Conservation (phyloP, 2,329 filamentous ascomycete genomes). For the Monilinia vaccinii-corymbosi region DNA sequence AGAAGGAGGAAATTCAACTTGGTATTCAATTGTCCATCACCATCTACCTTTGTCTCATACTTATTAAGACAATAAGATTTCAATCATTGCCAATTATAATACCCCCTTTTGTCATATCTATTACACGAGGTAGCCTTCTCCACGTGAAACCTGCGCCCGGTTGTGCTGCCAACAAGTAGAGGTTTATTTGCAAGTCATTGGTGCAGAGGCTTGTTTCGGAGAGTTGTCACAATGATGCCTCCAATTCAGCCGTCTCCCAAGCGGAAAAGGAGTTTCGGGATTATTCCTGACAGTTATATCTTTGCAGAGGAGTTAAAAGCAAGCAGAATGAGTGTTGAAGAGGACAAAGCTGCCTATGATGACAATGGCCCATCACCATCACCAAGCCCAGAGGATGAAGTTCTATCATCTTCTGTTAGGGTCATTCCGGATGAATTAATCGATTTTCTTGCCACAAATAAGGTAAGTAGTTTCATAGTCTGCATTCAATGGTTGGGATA, state of each 20-base stretch:
- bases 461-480: not conserved
- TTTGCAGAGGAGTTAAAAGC: not conserved
- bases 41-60: not conserved
- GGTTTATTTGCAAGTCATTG: not conserved
- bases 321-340: not conserved
- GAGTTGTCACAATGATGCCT: not conserved
- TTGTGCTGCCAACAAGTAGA: not conserved
- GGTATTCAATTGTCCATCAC: not conserved
- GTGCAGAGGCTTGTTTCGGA: not conserved
- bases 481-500: not conserved
- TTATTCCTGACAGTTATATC: not conserved
- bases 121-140: not conserved
- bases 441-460: not conserved
- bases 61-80: not conserved
- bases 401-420: not conserved
- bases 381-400: not conserved
- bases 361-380: not conserved
- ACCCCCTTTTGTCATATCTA: not conserved
- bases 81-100: not conserved
- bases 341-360: not conserved
- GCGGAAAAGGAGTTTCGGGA: not conserved
- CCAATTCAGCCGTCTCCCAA: not conserved
- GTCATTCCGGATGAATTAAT: not conserved
- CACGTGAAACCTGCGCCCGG: not conserved
- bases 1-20: not conserved